phyloP scores from a whole-genome alignment of 176 grass and related monocot genomes.

The Oryza brachyantha region DNA sequence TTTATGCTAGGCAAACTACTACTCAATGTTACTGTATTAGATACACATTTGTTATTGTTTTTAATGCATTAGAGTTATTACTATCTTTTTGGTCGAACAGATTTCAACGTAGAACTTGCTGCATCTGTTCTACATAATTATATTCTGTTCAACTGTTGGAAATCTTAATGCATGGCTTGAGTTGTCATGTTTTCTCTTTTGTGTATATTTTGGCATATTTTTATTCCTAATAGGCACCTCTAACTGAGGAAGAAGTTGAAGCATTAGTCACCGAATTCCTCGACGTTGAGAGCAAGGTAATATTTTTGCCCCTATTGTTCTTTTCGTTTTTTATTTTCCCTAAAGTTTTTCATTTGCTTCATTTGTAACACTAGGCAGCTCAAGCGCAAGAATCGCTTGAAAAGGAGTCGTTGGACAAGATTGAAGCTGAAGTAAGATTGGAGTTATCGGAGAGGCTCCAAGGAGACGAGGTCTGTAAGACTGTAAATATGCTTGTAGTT shows the following conservation, averaged over 20 bases:
- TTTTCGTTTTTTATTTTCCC: conserved; percentile 19
- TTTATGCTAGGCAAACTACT: conserved; percentile 13
- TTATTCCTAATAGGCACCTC: conserved; percentile 50
- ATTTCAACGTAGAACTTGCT: background rate
- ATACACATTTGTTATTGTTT: conserved; percentile 14
- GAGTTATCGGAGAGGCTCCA: conserved; percentile 80
- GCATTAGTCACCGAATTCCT: conserved; percentile 76
- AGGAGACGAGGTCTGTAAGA: conserved; percentile 64
- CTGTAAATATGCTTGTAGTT: conserved; percentile 16
- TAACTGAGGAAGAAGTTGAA: conserved; percentile 83
- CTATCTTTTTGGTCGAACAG: background rate
- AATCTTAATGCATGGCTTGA: conserved; percentile 1
- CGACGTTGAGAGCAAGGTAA: conserved; percentile 90
- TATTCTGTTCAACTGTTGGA: conserved; percentile 8
- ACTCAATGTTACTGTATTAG: conserved; percentile 14
- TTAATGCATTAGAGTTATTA: background rate
- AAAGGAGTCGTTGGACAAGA: conserved; percentile 78
- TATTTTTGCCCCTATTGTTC: conserved; percentile 30
- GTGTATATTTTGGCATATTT: conserved; percentile 7
- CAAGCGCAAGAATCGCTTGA: conserved; percentile 98
- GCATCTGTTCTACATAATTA: conserved; percentile 13
- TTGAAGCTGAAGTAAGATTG: conserved; percentile 86
- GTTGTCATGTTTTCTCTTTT: background rate
- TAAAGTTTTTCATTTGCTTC: conserved; percentile 13
- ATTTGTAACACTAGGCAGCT: conserved; percentile 62